Percentiles rank a stretch among this genome's conserved stretches.
Conservation (phyloP, 176 grass and related monocot species). For the Musa beccarii region DNA sequence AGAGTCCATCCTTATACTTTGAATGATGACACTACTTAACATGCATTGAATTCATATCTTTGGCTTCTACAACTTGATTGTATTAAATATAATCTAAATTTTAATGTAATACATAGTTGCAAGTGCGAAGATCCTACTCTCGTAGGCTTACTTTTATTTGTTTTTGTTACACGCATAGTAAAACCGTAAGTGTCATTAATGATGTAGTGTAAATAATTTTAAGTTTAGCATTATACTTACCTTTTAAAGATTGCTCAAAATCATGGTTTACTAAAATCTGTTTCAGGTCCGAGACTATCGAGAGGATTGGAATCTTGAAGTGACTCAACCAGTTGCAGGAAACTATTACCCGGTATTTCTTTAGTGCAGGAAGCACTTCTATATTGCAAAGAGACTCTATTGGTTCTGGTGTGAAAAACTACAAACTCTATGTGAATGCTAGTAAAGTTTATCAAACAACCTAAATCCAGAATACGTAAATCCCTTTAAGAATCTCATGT, state of each 20-base stretch:
- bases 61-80: too few relatives aligned
- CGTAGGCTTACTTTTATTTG: not conserved
- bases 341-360: slow-evolving; percentile 81
- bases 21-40: too few relatives aligned
- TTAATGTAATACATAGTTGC: not conserved
- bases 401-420: not conserved
- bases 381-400: not conserved
- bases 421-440: not conserved
- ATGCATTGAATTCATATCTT: too few relatives aligned
- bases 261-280: not conserved
- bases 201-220: not conserved
- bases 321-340: slow-evolving; percentile 79
- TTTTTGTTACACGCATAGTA: not conserved
- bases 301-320: slow-evolving; percentile 74
- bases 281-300: slow-evolving; percentile 73
- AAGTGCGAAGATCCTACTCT: not conserved
- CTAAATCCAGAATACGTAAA: not conserved
- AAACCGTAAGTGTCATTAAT: not conserved
- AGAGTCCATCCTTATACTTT: too few relatives aligned
- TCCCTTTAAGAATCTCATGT: not conserved
- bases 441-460: not conserved
- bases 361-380: not conserved
- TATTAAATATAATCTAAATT: too few relatives aligned
- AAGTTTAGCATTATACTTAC: not conserved
- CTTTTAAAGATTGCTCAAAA: not conserved